Base-by-base conservation (phyloP, 192 early-diverging fungal genomes). In the Mortierella alpina region DNA sequence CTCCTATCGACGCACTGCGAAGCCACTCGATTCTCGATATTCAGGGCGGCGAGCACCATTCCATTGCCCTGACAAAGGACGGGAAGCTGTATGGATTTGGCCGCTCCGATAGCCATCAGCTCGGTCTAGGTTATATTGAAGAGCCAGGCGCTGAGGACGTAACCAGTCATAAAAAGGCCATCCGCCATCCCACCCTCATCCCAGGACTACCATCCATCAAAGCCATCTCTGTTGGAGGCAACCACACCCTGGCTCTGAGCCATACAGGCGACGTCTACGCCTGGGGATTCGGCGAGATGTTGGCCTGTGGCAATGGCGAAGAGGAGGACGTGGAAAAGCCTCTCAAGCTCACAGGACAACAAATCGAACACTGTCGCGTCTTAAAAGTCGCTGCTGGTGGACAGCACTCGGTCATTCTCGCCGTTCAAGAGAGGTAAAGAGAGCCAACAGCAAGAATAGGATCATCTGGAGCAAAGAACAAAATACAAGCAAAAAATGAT, bases 231-330 rank as follows among this genome's bases (percentile, higher is more conserved):
- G 87, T 88, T 53, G 93, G 93, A 12, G 81, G 86, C 44, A 88
- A 90, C 73, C 90, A 91, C 68, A 90, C 84, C 50, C 59, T 91
- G 17, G 91, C 87, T 12, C 60, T 91, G 47, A 86, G 87, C 3
- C 48, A 68, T 47, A 88, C 88, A 45, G 91, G 91, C 54, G 74
- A 86, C 9, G 87, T 93, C 15, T 96, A 93, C 70, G 82, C 92
- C 11, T 98, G 97, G 96, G 97, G 97, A 23, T 97, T 92, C 73
- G 95, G 94, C 51, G 94, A 95, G 62, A 91, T 91, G 85, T 88
- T 92, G 7, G 93, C 93, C 72, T 89, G 96, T 46, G 92, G 92
- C 23, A 97, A 94, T 66, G 92, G 90, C 45, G 88, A 88, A 54
- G 93, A 90, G 59, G 88, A 89, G 54, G 95, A 98, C 75, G 92